Evolutionary conservation across 2,329 filamentous ascomycete species (phyloP).

Genomic region (Colletotrichum lindemuthianum): DNA sequence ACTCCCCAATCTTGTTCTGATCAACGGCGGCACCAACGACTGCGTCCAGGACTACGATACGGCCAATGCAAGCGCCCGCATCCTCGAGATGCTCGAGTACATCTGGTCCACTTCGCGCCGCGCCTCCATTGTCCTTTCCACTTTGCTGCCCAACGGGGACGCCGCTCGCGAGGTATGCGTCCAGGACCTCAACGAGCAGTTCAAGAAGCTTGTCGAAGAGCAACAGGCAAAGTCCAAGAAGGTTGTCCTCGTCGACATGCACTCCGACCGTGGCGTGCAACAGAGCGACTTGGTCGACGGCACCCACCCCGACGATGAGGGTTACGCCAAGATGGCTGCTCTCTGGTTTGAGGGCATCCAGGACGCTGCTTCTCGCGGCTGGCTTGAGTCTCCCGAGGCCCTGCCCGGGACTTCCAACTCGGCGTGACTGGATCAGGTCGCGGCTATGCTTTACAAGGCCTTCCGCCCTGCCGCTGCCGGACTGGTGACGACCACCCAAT

Average conservation of each 20-base stretch:
- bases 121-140: constrained; percentile 51
- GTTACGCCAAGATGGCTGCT: constrained; percentile 54
- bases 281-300: constrained; percentile 48
- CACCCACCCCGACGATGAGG: constrained; percentile 51
- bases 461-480: constrained; percentile 9
- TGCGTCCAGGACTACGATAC: constrained; percentile 47
- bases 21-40: constrained; percentile 58
- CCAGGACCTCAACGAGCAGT: constrained; percentile 47
- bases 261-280: constrained; percentile 43
- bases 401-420: constrained; percentile 16
- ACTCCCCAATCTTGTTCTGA: constrained; percentile 52
- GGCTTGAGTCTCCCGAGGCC: constrained; percentile 38
- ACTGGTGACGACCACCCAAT: neutral
- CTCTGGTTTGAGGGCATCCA: constrained; percentile 47
- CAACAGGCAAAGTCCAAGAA: constrained; percentile 43
- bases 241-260: constrained; percentile 54
- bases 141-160: constrained; percentile 47
- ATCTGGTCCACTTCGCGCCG: constrained; percentile 45
- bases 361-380: constrained; percentile 40
- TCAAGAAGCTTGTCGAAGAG: constrained; percentile 40
- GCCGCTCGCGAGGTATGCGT: constrained; percentile 42
- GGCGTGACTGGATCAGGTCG: constrained; percentile 13
- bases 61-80: constrained; percentile 43
- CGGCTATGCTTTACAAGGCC: constrained; percentile 13
- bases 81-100: constrained; percentile 48